phyloP scores from a whole-genome alignment of 768 basidiomycete species.

The Butyriboletus loyo region DNA sequence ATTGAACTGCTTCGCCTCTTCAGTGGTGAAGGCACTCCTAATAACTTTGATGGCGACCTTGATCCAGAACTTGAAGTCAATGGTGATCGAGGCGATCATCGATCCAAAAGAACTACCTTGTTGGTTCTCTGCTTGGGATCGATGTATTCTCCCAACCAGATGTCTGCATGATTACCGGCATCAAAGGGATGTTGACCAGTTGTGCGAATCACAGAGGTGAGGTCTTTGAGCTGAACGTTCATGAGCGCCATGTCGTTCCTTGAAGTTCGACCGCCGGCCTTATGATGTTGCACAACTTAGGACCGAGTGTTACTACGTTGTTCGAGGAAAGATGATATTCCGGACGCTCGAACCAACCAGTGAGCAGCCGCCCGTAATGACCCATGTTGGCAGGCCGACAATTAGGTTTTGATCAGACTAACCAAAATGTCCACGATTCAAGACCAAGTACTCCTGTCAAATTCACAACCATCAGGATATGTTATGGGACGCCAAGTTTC shows the following conservation, averaged over 20 bases:
- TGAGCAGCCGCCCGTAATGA: no score
- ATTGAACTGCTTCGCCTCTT: conserved; percentile 19
- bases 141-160: conserved; percentile 21
- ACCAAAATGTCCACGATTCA: no score
- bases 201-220: conserved; percentile 14
- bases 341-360: no score
- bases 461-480: no score
- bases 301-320: background rate
- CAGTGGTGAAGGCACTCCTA: conserved; percentile 12
- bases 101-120: conserved; percentile 4
- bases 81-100: background rate
- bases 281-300: background rate
- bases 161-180: conserved; percentile 20
- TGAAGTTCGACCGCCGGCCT: background rate
- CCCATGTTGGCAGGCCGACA: no score
- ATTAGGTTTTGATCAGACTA: no score
- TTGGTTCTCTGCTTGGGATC: conserved; percentile 6
- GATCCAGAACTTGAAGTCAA: background rate
- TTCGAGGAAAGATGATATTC: background rate
- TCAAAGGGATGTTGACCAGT: conserved; percentile 16
- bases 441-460: no score
- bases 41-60: conserved; percentile 31
- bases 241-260: conserved; percentile 13
- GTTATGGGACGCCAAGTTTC: no score
- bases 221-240: conserved; percentile 21